Conservation (phyloP, 1,139 yeast species). For the Taphrina flavorubra region DNA sequence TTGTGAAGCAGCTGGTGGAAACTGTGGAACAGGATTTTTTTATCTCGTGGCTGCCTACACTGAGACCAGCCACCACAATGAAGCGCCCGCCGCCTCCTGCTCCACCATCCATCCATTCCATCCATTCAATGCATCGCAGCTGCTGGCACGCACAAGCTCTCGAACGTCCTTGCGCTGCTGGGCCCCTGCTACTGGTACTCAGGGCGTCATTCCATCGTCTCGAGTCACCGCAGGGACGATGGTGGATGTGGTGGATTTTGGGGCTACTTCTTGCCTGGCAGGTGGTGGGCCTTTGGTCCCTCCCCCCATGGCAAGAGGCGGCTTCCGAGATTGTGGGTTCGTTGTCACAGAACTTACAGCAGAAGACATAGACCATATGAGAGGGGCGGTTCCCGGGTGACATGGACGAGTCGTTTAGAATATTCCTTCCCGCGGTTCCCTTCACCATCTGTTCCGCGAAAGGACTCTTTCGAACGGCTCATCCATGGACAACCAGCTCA, state of each 20-base stretch:
- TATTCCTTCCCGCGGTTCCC: background rate
- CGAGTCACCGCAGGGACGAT: no score
- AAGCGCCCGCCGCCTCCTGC: background rate
- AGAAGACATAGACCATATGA: background rate
- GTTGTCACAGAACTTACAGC: background rate
- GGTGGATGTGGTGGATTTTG: no score
- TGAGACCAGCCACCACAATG: background rate
- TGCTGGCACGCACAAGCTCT: background rate
- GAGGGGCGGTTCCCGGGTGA: background rate
- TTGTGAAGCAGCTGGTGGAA: no score
- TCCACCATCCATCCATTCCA: background rate
- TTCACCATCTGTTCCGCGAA: no score
- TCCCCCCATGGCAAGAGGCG: background rate
- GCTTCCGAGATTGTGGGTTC: conserved; percentile 3
- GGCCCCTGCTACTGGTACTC: no score
- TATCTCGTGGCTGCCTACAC: background rate
- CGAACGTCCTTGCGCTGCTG: background rate
- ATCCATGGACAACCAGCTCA: conserved; percentile 5
- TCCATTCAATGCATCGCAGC: background rate
- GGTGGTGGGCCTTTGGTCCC: no score
- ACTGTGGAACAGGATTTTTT: no score
- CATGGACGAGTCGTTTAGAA: background rate
- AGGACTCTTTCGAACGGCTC: no score
- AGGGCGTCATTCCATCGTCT: no score
- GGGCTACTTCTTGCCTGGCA: no score